These are phyloP conservation scores for Thuja plicata DNA, from an alignment of 83 land plant species.

Conservation along the genomic window DNA sequence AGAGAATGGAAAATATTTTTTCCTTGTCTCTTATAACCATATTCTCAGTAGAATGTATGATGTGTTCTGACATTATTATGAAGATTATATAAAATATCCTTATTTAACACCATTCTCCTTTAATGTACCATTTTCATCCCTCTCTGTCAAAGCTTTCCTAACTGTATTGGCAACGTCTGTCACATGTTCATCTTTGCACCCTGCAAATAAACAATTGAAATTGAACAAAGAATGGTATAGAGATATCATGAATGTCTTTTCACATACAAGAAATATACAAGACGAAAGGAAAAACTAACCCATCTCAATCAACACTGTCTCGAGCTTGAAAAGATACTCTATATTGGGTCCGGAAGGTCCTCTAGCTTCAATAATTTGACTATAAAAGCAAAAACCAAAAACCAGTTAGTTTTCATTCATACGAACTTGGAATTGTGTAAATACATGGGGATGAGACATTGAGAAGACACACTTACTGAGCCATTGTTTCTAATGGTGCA, in stretches of 20 bases:
- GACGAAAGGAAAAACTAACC: slow-evolving; percentile 30
- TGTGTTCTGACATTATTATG: background rate
- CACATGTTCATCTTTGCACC: slow-evolving; percentile 52
- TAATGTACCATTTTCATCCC: background rate
- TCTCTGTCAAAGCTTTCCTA: slow-evolving; percentile 18
- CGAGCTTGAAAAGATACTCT: slow-evolving; percentile 88
- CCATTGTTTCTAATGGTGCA: slow-evolving; percentile 81
- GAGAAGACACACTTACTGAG: slow-evolving; percentile 46
- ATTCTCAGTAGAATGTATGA: background rate
- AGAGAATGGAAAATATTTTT: too few relatives aligned
- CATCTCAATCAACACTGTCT: slow-evolving; percentile 53
- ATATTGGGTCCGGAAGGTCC: slow-evolving; percentile 94
- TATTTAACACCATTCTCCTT: background rate
- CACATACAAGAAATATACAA: background rate
- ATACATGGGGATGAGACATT: background rate
- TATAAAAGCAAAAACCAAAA: slow-evolving; percentile 30
- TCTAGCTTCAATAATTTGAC: slow-evolving; percentile 78
- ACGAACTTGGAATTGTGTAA: background rate
- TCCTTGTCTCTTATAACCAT: background rate
- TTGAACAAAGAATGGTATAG: background rate
- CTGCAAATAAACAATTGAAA: slow-evolving; percentile 18
- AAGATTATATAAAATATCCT: background rate
- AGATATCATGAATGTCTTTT: background rate
- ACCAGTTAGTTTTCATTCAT: background rate
- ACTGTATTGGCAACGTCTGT: slow-evolving; percentile 54